phyloP scores from a whole-genome alignment of 495 filamentous ascomycete genomes.

The Daldinia grandis region DNA sequence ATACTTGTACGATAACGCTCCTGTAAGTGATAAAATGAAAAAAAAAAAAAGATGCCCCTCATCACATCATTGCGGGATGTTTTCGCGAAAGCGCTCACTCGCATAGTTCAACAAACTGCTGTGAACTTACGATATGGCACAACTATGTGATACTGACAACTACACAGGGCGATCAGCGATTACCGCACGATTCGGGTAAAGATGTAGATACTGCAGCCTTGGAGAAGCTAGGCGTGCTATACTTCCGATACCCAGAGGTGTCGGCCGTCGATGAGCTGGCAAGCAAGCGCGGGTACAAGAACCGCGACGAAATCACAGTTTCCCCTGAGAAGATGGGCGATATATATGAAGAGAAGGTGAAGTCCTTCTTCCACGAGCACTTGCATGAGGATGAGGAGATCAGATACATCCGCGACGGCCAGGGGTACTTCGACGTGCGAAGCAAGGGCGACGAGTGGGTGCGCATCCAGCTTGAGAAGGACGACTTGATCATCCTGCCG shows the following conservation, averaged over 20 bases:
- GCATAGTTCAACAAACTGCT: not conserved
- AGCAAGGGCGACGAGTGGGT: slow-evolving; percentile 80
- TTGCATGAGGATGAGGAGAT: slow-evolving; percentile 99
- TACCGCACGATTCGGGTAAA: slow-evolving; percentile 84
- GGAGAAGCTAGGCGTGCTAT: slow-evolving; percentile 76
- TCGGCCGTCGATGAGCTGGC: slow-evolving; percentile 77
- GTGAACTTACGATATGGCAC: not conserved
- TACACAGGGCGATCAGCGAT: slow-evolving; percentile 86
- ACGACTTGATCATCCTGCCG: slow-evolving; percentile 82
- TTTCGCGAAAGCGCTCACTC: slow-evolving; percentile 23
- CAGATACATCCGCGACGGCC: slow-evolving; percentile 89
- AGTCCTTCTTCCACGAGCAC: slow-evolving; percentile 93
- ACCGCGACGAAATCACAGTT: slow-evolving; percentile 92
- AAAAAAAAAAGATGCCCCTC: slow-evolving; percentile 21
- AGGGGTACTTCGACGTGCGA: slow-evolving; percentile 93
- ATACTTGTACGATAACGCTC: slow-evolving; percentile 83
- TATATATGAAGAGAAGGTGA: slow-evolving; percentile 88
- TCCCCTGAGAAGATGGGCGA: slow-evolving; percentile 87
- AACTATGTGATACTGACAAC: slow-evolving; percentile 15
- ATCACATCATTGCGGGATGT: slow-evolving; percentile 27
- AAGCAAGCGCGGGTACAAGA: slow-evolving; percentile 81
- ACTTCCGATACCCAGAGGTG: slow-evolving; percentile 72
- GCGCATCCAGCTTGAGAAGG: slow-evolving; percentile 77
- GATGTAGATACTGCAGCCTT: slow-evolving; percentile 69
- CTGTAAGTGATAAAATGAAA: slow-evolving; percentile 61